A percentile compares a stretch with the other conserved stretches of the same genome.
Conservation (phyloP, 768 basidiomycete genomes). For the Candolleomyces eurysporus region DNA sequence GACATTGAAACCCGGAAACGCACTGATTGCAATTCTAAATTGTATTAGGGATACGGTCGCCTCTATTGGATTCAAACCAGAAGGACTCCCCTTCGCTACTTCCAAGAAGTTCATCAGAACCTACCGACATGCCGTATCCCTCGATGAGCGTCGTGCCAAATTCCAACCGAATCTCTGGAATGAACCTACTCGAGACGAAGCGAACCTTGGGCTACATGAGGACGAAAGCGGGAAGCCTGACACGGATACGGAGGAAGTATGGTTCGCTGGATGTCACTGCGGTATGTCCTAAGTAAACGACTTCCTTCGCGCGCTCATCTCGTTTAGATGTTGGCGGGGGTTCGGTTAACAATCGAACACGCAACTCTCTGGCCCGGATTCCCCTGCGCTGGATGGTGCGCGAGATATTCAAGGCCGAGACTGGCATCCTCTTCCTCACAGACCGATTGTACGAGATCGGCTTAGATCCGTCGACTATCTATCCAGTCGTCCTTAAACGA, state of each 20-base stretch:
- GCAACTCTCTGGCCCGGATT: conserved; percentile 46
- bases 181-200: conserved; percentile 25
- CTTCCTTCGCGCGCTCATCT: neutral
- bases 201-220: conserved; percentile 24
- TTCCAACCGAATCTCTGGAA: conserved; percentile 52
- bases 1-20: neutral
- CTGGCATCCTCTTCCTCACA: conserved; percentile 57
- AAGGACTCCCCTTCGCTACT: conserved; percentile 47
- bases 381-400: conserved; percentile 70
- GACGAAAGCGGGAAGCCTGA: conserved; percentile 11
- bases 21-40: neutral
- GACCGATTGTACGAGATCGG: conserved; percentile 41
- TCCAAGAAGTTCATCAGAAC: conserved; percentile 46
- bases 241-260: conserved; percentile 46
- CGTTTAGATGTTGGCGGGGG: conserved; percentile 57
- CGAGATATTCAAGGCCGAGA: conserved; percentile 53
- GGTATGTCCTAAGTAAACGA: conserved; percentile 24
- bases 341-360: conserved; percentile 40
- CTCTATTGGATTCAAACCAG: conserved; percentile 49
- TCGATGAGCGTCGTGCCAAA: conserved; percentile 59
- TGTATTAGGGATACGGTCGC: conserved; percentile 50
- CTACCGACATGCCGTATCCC: conserved; percentile 59
- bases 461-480: conserved; percentile 37
- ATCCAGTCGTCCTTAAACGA: conserved; percentile 30
- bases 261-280: conserved; percentile 43